Base-by-base conservation (phyloP, 1,139 yeast species). In the Yamadazyma siamensis region DNA sequence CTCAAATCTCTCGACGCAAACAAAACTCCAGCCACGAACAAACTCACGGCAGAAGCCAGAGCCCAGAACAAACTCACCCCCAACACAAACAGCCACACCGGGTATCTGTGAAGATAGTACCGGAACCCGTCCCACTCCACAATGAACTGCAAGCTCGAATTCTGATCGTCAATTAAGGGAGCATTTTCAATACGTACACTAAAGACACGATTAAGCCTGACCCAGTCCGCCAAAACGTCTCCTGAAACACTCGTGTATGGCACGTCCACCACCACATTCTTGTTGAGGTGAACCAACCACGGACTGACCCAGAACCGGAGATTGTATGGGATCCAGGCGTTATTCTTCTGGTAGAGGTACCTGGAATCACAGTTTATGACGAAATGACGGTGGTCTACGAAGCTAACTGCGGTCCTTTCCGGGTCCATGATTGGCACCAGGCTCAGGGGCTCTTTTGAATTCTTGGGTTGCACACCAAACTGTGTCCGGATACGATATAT, bases 61-160 rank as follows among this genome's bases (percentile, higher is more conserved):
- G 38, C 32, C 80, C 84, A 80, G 40, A 80, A 70, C 1, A 64
- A 19, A 0, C 52, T 34, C 1, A 72, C 70, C 1, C 86, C 87
- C 7, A 71, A 23, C 1, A 71, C n/a, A 35, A 77, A 66, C 29
- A 75, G 65, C 0, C 61, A 32, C 11, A 59, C 47, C 33, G 70
- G 72, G 48, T 77, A 73, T 29, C 69, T 60, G 33, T 68, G 71
- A 49, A 82, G 49, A 37, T 76, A 71, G 50, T 70, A 77, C 21
- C 85, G 56, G 28, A 81, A 50, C 0, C 89, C 89, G 13, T 54
- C 56, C 71, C 80, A 76, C 29, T 68, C 57, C 8, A 59, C 49
- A 13, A 39, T 45, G 25, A 56, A 44, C 20, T 45, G 44, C 18
- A 54, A 32, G 27, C 27, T 37, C 2, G 48, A 43, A 17, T 38